phyloP scores from a whole-genome alignment of 73 alveolate genomes.

The Paraurostyla sp. region DNA sequence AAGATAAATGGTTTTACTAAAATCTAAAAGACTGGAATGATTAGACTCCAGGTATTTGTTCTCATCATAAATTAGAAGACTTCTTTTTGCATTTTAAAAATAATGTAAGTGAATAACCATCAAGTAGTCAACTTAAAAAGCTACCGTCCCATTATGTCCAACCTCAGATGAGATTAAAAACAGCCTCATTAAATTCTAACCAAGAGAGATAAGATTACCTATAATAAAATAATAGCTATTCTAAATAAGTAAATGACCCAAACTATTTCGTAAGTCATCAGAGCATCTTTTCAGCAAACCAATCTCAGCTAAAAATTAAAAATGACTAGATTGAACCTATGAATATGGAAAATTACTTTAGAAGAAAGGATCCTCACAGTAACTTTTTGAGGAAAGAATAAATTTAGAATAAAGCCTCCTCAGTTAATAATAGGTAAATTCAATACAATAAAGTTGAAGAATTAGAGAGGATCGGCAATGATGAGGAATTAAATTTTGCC shows the following conservation, averaged over 20 bases:
- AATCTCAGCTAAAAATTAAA: not conserved
- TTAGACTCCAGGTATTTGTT: not conserved
- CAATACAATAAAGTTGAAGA: not conserved
- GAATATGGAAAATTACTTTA: conserved; percentile 26
- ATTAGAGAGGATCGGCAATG: not conserved
- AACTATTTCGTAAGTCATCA: too few relatives aligned
- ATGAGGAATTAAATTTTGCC: conserved; percentile 1
- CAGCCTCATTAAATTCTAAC: not conserved
- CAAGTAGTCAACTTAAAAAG: too few relatives aligned
- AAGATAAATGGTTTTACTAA: conserved; percentile 41
- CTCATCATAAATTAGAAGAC: conserved; percentile 29
- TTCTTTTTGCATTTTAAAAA: not conserved
- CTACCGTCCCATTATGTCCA: too few relatives aligned
- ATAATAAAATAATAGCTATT: too few relatives aligned
- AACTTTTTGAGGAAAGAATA: not conserved
- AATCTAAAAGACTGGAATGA: conserved; percentile 10
- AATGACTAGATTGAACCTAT: not conserved
- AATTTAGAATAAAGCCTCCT: too few relatives aligned
- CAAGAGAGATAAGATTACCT: not conserved
- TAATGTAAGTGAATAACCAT: not conserved
- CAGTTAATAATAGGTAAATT: not conserved
- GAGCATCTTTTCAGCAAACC: not conserved
- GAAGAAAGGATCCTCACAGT: too few relatives aligned
- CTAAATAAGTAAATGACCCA: too few relatives aligned
- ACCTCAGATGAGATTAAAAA: not conserved